A percentile compares a stretch with the other conserved stretches of the same genome.
Evolutionary conservation across 108 stramenopile species (phyloP).

Genomic region (Discostella stelligeroides): DNA sequence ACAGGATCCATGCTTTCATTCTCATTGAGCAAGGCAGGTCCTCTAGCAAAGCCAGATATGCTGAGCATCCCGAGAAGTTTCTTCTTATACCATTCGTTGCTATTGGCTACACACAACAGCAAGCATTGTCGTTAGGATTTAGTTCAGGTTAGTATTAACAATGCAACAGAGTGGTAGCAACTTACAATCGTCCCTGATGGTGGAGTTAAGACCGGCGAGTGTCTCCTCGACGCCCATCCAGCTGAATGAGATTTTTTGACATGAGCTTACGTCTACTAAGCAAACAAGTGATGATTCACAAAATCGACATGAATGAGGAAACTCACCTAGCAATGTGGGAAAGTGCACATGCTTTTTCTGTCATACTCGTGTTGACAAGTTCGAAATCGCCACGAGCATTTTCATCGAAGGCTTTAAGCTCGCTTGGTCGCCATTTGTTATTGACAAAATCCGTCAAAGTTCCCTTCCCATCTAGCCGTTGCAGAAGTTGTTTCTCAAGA

Average conservation of each 20-base stretch:
- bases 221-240: slow-evolving; percentile 61
- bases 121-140: too few relatives aligned
- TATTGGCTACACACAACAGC: not conserved
- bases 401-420: slow-evolving; percentile 75
- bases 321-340: slow-evolving; percentile 65
- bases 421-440: slow-evolving; percentile 71
- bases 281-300: not conserved
- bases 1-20: slow-evolving; percentile 64
- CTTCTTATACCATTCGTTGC: slow-evolving; percentile 13
- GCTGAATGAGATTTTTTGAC: slow-evolving; percentile 4
- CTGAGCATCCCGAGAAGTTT: slow-evolving; percentile 43
- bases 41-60: slow-evolving; percentile 74
- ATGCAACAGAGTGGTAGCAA: not conserved
- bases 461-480: slow-evolving; percentile 32
- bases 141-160: too few relatives aligned
- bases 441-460: slow-evolving; percentile 54
- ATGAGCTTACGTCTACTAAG: not conserved
- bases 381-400: slow-evolving; percentile 59
- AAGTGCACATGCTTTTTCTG: slow-evolving; percentile 73
- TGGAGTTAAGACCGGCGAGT: slow-evolving; percentile 8
- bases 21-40: slow-evolving; percentile 45
- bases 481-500: slow-evolving; percentile 38
- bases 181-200: slow-evolving; percentile 3
- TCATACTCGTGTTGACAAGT: slow-evolving; percentile 52
- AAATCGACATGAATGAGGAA: not conserved